Evolutionary conservation across 371 early-diverging fungal genomes (phyloP), one percentile per base, ranked within the genome.

Genomic region (Lichtheimia corymbifera): DNA sequence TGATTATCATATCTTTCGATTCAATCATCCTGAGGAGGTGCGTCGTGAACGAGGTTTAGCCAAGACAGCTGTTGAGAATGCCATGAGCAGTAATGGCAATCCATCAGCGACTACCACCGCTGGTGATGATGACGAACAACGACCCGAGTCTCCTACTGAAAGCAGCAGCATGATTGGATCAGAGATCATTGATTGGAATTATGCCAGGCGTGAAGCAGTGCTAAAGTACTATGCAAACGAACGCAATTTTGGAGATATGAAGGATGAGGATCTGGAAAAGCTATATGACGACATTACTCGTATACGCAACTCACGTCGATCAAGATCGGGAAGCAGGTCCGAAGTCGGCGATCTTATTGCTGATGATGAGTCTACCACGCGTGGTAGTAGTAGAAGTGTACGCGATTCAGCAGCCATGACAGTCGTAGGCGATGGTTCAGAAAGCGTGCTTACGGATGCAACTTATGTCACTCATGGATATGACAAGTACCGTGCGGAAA

Each of bases 1-100:
- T 35, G 87, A 88, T 30, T 77, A 87, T 58, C 93, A 91, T 66
- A 87, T 93, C 1, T 96, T 94, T 55, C 79, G 94, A 9, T 93
- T 94, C 69, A 92, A 89, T 61, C 84, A 96, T 66, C 96, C 96
- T 3, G 88, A 85, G 53, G 91, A 94, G 69, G 93, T 88, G 4
- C 82, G 91, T 2, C 78, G 81, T 14, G 93, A 93, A 62, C 75
- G 90, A 76, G 83, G 79, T 28, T 61, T 79, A 13, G 72, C 71
- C 55, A 74, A 74, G 27, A 22, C 41, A 0, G 60, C 53, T 22
- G 60, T 40, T 17, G 60, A 52, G 18, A 60, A 60, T 12, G 60
- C 60, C 2, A 60, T 60, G 60, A 49, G 60, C 14, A 47, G 41
- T 27, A 52, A 42, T 44, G 13, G 27, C 7, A 49, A n/a, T 14